These are phyloP conservation scores for Pseudonitzschia delicatissima DNA, from an alignment of 108 stramenopile genomes.

Conservation along the genomic window DNA sequence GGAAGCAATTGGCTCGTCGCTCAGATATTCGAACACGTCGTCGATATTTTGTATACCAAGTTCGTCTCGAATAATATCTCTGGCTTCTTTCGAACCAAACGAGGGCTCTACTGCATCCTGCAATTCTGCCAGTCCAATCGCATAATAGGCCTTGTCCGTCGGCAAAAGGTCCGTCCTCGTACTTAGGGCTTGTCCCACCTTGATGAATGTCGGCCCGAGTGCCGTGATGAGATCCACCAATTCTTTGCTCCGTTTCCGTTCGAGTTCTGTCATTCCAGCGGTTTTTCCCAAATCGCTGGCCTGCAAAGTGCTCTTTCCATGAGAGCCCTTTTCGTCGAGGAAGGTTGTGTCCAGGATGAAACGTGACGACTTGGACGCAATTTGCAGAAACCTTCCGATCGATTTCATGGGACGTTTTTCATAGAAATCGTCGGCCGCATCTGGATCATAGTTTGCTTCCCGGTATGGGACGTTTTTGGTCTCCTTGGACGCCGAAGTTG, in stretches of 20 bases:
- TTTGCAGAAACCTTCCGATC: constrained; percentile 28
- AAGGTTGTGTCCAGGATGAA: constrained; percentile 25
- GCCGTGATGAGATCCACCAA: constrained; percentile 44
- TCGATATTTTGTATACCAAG: constrained; percentile 24
- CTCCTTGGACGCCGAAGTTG: background rate
- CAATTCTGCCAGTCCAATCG: constrained; percentile 54
- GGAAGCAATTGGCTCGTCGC: constrained; percentile 66
- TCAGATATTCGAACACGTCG: constrained; percentile 17
- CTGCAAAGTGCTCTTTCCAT: background rate
- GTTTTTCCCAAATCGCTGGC: background rate
- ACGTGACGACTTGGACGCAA: constrained; percentile 24
- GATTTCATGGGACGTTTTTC: constrained; percentile 18
- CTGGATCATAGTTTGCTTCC: constrained; percentile 34
- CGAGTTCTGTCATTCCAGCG: background rate
- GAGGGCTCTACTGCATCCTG: constrained; percentile 77
- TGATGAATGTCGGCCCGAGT: constrained; percentile 65
- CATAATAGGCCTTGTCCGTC: constrained; percentile 41
- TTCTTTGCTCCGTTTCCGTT: constrained; percentile 36
- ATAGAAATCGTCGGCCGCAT: constrained; percentile 28
- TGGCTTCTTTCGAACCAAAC: constrained; percentile 47
- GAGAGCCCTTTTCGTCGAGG: constrained; percentile 23
- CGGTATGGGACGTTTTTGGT: constrained; percentile 30
- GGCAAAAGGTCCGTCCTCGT: constrained; percentile 78
- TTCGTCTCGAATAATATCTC: constrained; percentile 55
- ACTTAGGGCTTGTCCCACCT: constrained; percentile 78